These are phyloP conservation scores for Orbilia quercus DNA, from an alignment of 2,329 filamentous ascomycete genomes.

Conservation along the genomic window DNA sequence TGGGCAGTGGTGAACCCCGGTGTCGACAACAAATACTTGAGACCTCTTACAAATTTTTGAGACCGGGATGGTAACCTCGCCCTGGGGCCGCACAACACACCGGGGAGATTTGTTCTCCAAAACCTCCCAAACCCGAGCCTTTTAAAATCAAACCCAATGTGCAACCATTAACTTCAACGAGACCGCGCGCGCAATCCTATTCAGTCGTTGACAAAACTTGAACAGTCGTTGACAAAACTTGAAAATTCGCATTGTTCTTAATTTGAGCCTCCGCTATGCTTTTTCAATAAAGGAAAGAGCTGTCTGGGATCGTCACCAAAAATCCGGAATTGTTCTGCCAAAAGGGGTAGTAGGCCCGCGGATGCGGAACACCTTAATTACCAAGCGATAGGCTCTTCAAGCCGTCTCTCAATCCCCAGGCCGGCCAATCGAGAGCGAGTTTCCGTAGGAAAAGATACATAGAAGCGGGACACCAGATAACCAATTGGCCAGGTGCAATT, in stretches of 20 bases:
- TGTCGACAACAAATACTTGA: constrained; percentile 52
- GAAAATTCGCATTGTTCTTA: constrained; percentile 11
- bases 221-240: not conserved
- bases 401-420: constrained; percentile 15
- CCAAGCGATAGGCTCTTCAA: constrained; percentile 16
- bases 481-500: no score
- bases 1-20: constrained; percentile 26
- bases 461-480: not conserved
- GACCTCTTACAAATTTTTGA: constrained; percentile 52
- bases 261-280: constrained; percentile 20
- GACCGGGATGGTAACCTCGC: constrained; percentile 34
- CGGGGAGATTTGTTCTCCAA: constrained; percentile 8
- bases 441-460: constrained; percentile 7
- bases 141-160: no score
- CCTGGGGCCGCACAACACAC: constrained; percentile 2
- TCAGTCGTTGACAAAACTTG: not conserved
- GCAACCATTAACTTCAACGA: no score
- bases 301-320: constrained; percentile 28
- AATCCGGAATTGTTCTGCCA: constrained; percentile 38
- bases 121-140: not conserved
- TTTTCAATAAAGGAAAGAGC: constrained; percentile 5
- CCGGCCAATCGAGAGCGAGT: constrained; percentile 4
- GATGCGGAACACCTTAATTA: constrained; percentile 24
- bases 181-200: not conserved
- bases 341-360: constrained; percentile 39